Conservation (phyloP, 2,329 filamentous ascomycete genomes). For the Alternaria consortialis region DNA sequence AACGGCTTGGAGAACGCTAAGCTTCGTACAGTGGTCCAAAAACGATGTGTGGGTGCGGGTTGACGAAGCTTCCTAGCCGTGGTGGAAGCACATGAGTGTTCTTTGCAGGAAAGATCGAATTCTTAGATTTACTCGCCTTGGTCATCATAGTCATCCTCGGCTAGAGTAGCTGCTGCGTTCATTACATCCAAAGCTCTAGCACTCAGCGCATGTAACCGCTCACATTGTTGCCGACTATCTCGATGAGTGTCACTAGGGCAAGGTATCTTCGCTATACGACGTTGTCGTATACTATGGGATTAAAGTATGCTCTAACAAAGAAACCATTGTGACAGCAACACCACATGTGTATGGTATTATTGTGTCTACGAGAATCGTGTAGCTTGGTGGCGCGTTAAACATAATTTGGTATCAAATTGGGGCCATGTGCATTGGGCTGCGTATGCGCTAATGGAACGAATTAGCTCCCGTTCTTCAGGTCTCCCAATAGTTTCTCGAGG, state of each 20-base stretch:
- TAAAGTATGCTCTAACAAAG: neutral
- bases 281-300: neutral
- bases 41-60: neutral
- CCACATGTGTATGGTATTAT: neutral
- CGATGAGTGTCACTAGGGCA: neutral
- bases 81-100: neutral
- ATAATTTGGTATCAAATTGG: too few relatives aligned
- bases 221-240: neutral
- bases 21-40: neutral
- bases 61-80: neutral
- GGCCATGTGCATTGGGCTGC: neutral
- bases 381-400: too few relatives aligned
- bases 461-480: neutral
- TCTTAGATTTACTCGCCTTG: neutral
- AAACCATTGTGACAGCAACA: neutral
- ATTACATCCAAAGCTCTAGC: neutral
- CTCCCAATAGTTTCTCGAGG: constrained; percentile 21
- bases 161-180: neutral
- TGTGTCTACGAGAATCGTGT: neutral
- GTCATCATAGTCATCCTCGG: neutral
- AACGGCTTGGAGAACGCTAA: too few relatives aligned
- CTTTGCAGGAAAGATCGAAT: neutral
- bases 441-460: neutral
- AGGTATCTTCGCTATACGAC: neutral
- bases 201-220: neutral